These are phyloP conservation scores for Candida peoriensis DNA, from an alignment of 805 yeast genomes.

Conservation along the genomic window DNA sequence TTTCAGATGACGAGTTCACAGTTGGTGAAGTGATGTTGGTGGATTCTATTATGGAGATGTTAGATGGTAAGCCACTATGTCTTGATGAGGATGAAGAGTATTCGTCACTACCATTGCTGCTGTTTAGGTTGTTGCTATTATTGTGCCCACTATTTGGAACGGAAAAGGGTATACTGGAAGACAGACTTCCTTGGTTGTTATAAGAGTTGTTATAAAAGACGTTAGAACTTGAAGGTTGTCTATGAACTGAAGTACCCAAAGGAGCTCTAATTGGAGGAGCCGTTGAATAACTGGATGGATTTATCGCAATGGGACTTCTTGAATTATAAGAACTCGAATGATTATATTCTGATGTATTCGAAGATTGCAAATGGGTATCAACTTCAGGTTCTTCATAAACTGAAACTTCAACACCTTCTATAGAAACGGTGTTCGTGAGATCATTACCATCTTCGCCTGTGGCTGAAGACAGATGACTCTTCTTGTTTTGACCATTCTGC, in stretches of 20 bases:
- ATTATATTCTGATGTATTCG: slow-evolving; percentile 4
- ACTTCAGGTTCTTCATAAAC: slow-evolving; percentile 1
- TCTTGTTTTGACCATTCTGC: slow-evolving; percentile 14
- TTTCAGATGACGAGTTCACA: slow-evolving; percentile 46
- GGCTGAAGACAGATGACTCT: slow-evolving; percentile 1
- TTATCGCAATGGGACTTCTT: slow-evolving; percentile 23
- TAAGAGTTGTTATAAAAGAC: slow-evolving; percentile 11
- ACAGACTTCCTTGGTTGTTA: slow-evolving; percentile 11
- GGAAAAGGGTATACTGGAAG: slow-evolving; percentile 21
- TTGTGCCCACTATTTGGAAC: slow-evolving; percentile 26
- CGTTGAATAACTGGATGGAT: slow-evolving; percentile 13
- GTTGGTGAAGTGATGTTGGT: slow-evolving; percentile 69
- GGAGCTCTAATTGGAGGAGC: slow-evolving; percentile 28
- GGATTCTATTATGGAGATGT: slow-evolving; percentile 40
- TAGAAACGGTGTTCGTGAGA: slow-evolving; percentile 22
- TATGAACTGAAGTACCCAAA: slow-evolving; percentile 23
- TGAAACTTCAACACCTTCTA: slow-evolving; percentile 26
- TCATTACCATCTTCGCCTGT: slow-evolving; percentile 13
- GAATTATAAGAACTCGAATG: slow-evolving; percentile 12
- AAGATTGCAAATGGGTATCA: not conserved
- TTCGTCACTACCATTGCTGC: slow-evolving; percentile 22
- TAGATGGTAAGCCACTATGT: slow-evolving; percentile 34
- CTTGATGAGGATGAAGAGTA: slow-evolving; percentile 29
- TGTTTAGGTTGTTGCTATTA: slow-evolving; percentile 55
- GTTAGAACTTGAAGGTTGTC: slow-evolving; percentile 20